Conservation (phyloP, 2,329 filamentous ascomycete genomes). For the Aspergillus ochraceus region DNA sequence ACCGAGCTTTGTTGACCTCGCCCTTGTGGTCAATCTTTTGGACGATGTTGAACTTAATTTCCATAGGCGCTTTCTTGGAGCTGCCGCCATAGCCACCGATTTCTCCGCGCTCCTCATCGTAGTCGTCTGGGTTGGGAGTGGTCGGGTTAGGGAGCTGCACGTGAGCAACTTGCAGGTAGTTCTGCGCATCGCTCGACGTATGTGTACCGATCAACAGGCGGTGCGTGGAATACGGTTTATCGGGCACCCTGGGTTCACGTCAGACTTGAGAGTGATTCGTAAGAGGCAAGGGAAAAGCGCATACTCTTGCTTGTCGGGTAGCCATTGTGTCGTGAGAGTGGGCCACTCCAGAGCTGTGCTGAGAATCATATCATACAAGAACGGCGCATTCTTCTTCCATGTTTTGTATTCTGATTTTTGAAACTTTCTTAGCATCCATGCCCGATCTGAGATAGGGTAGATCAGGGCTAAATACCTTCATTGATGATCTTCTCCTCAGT, state of each 20-base stretch:
- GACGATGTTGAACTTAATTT: conserved; percentile 84
- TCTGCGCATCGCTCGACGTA: conserved; percentile 79
- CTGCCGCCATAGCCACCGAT: conserved; percentile 85
- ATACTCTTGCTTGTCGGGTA: conserved; percentile 85
- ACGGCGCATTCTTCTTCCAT: conserved; percentile 99
- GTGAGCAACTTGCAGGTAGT: conserved; percentile 93
- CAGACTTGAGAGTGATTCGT: not conserved
- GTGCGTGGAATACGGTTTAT: conserved; percentile 84
- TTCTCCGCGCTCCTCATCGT: conserved; percentile 88
- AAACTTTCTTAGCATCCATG: not conserved
- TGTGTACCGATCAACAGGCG: conserved; percentile 92
- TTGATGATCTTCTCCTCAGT: conserved; percentile 88
- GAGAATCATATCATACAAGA: conserved; percentile 96
- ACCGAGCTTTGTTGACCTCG: conserved; percentile 97
- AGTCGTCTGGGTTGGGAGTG: conserved; percentile 72
- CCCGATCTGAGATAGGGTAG: not conserved
- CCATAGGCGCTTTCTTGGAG: conserved; percentile 65
- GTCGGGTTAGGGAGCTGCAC: conserved; percentile 85
- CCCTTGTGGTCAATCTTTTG: conserved; percentile 96
- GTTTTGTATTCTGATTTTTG: conserved; percentile 83
- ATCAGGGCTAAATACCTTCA: conserved; percentile 60
- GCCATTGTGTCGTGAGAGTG: conserved; percentile 95
- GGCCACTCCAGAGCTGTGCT: conserved; percentile 96
- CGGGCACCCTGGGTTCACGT: conserved; percentile 60
- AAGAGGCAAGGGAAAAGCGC: conserved; percentile 16